Evolutionary conservation across 2,329 filamentous ascomycete species (phyloP).

Genomic region (Pseudonectria buxi): DNA sequence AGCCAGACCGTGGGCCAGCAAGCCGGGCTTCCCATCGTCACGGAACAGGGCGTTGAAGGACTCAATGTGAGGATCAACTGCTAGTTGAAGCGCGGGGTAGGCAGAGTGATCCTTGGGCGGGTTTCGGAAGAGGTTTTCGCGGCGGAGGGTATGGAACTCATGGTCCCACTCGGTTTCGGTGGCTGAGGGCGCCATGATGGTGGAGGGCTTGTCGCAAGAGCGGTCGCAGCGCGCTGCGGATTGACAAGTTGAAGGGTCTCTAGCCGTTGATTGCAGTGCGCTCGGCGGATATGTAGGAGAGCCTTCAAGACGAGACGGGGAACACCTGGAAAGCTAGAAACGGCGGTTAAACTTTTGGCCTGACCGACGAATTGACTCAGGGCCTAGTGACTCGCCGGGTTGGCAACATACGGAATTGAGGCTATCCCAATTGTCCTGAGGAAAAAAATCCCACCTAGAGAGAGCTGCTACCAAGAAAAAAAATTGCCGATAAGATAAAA

Average conservation of each 20-base stretch:
- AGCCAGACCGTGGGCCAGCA: constrained; percentile 66
- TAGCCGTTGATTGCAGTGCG: background rate
- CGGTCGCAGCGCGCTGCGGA: background rate
- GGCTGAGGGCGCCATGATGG: constrained; percentile 47
- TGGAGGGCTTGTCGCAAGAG: background rate
- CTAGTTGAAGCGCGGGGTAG: constrained; percentile 77
- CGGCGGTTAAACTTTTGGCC: too few species aligned
- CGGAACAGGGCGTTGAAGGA: constrained; percentile 91
- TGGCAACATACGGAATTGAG: constrained; percentile 15
- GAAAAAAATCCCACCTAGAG: constrained; percentile 15
- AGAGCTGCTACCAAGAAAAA: constrained; percentile 19
- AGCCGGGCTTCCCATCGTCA: constrained; percentile 50
- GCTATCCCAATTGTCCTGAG: constrained; percentile 18
- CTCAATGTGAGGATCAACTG: constrained; percentile 88
- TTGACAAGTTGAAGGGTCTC: background rate
- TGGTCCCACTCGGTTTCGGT: constrained; percentile 73
- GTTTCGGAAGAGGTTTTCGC: constrained; percentile 82
- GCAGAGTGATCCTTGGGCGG: constrained; percentile 82
- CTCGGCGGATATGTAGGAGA: background rate
- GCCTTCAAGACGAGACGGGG: too few species aligned
- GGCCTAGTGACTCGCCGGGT: too few species aligned
- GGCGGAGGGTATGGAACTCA: constrained; percentile 76
- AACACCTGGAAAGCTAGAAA: too few species aligned
- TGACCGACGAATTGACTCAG: too few species aligned
- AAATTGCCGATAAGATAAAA: constrained; percentile 18